Evolutionary conservation across 1,139 yeast genomes (phyloP), one percentile per base, ranked within the genome.

Genomic region (Diutina neorugosa): DNA sequence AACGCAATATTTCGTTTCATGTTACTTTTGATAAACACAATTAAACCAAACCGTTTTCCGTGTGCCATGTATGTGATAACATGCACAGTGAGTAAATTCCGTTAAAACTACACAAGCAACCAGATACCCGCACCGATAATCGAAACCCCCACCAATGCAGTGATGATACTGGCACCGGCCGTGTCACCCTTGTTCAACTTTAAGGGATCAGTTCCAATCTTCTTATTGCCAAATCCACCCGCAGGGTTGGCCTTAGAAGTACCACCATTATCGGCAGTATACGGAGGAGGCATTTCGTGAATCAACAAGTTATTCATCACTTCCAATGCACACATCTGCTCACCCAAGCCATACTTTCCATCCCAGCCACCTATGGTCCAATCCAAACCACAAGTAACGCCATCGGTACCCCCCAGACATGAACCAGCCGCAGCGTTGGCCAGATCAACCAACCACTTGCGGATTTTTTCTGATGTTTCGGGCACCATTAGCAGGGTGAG

Each of bases 161-260:
- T 91, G 56, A 90, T 81, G 52, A 90, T 79, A 51, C 93, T 88
- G 0, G 97, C 97, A 55, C 96, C 97, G 0, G 94, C 96, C 57
- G 70, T 78, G 63, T 89, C 96, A 52, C 84, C 86, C 1, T 70
- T 63, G 50, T 73, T 73, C 52, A 88, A 72, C 18, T 66, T 62
- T 60, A 89, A 55, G 70, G 67, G 37, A n/a, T 27, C 11, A 11
- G 20, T 16, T n/a, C 27, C 50, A 16, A 12, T 7, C 16, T n/a
- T 46, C n/a, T 46, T 27, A n/a, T 9, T 18, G 12, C 63, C 67
- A 23, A 67, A 63, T 46, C 84, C 84, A 1, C 80, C 81, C 44
- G 73, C 66, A n/a, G 68, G 70, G 58, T 78, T 65, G 54, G 77
- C 75, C 40, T 63, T 55, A 47, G 77, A 72, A 6, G 75, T 65